Conservation (phyloP, 345 rosid species). For the Capsella bursapastoris region DNA sequence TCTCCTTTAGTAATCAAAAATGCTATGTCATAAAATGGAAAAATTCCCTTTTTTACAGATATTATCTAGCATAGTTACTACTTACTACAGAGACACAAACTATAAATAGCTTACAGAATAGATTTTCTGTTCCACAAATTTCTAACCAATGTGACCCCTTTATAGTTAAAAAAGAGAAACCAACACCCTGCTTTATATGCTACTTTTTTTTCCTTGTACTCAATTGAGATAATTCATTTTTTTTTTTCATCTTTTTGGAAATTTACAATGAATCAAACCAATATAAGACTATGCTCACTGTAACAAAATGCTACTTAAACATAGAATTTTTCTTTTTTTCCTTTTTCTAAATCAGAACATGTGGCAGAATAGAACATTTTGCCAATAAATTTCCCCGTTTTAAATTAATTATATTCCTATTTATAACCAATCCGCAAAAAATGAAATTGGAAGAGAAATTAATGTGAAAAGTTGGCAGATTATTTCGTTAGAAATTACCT, state of each 20-base stretch:
- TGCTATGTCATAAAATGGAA: too few relatives aligned
- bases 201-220: conserved; percentile 1
- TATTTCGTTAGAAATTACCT: conserved; percentile 36
- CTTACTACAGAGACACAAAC: conserved; percentile 5
- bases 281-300: conserved; percentile 23
- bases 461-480: conserved; percentile 47
- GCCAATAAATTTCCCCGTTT: conserved; percentile 32
- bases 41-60: neutral
- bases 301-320: conserved; percentile 3
- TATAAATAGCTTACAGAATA: conserved; percentile 28
- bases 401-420: conserved; percentile 21
- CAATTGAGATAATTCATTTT: conserved; percentile 18
- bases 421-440: conserved; percentile 38
- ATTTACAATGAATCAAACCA: conserved; percentile 10
- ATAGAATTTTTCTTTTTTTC: neutral
- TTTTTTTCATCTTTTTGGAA: neutral
- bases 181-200: conserved; percentile 26
- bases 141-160: conserved; percentile 32
- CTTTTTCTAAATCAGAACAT: conserved; percentile 23
- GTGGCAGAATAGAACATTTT: conserved; percentile 40
- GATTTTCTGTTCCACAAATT: conserved; percentile 38
- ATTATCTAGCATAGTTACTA: conserved; percentile 7
- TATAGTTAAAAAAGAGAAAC: conserved; percentile 31
- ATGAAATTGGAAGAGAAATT: conserved; percentile 29
- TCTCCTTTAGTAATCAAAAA: too few relatives aligned